phyloP scores from a whole-genome alignment of 2,329 filamentous ascomycete genomes.

The Colletotrichum sp. region DNA sequence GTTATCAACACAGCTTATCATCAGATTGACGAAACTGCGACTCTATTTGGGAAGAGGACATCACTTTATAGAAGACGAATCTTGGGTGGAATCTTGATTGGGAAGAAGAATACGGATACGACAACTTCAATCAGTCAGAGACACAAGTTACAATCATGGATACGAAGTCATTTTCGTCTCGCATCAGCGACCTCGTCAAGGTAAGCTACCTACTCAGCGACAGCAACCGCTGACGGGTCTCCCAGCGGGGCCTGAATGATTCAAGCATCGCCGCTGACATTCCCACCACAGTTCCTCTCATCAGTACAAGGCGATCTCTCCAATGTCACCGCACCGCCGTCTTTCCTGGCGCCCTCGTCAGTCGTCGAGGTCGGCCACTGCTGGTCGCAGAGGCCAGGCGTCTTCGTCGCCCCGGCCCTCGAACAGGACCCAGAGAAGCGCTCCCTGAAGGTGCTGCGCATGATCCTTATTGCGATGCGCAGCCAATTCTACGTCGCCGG shows the following conservation, averaged over 20 bases:
- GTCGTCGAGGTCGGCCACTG: slow-evolving; percentile 57
- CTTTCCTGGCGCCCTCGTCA: slow-evolving; percentile 52
- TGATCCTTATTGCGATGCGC: slow-evolving; percentile 50
- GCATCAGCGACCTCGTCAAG: slow-evolving; percentile 21
- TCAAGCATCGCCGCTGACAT: neutral
- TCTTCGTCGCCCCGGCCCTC: slow-evolving; percentile 52
- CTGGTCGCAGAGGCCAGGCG: slow-evolving; percentile 52
- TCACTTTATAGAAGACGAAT: neutral
- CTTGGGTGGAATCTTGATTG: neutral
- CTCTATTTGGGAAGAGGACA: neutral
- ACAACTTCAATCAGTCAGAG: neutral
- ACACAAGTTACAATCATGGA: slow-evolving; percentile 4
- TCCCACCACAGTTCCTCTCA: slow-evolving; percentile 16
- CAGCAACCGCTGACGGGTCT: neutral
- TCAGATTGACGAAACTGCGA: neutral
- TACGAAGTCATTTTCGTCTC: slow-evolving; percentile 18
- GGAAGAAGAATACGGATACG: neutral
- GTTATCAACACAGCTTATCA: neutral
- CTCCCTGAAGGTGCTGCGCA: slow-evolving; percentile 50
- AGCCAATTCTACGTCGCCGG: slow-evolving; percentile 54
- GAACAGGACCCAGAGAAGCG: slow-evolving; percentile 47
- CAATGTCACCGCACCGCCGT: slow-evolving; percentile 56
- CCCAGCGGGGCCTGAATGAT: neutral
- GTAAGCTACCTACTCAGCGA: neutral
- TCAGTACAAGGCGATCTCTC: slow-evolving; percentile 53